These are phyloP conservation scores for Musa itinerans DNA, from an alignment of 176 grass and related monocot species.

Conservation along the genomic window DNA sequence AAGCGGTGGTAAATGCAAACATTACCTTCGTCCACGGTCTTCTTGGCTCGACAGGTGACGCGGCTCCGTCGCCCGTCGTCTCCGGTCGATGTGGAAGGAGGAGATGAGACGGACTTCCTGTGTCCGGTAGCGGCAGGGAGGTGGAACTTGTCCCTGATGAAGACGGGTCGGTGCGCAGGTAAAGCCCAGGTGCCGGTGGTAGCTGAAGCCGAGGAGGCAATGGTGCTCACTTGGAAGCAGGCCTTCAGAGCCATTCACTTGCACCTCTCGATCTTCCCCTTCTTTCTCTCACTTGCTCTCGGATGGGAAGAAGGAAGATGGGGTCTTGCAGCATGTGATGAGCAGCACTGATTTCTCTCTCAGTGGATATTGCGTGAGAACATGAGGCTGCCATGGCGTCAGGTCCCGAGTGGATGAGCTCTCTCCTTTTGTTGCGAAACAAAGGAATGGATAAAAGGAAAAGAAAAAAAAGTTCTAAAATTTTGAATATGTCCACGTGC, in stretches of 20 bases:
- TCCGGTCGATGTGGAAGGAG: neutral
- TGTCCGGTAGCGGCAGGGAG: neutral
- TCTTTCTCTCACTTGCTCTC: neutral
- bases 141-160: conserved; percentile 21
- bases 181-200: conserved; percentile 42
- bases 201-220: conserved; percentile 19
- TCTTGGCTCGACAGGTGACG: conserved; percentile 50
- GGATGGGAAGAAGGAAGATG: neutral
- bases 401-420: neutral
- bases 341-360: neutral
- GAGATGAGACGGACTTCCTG: conserved; percentile 1
- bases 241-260: conserved; percentile 58
- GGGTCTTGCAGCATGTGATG: neutral
- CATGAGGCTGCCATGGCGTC: neutral
- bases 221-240: conserved; percentile 54
- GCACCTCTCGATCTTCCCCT: neutral
- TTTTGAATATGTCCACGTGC: no score
- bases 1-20: neutral
- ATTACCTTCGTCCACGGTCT: conserved; percentile 78
- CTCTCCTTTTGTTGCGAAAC: neutral
- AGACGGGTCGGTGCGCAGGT: conserved; percentile 8
- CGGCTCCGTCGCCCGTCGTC: conserved; percentile 26
- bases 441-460: no score
- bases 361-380: neutral
- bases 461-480: no score